Conservation (phyloP, 208 protist species). For the Leishmania braziliensis region DNA sequence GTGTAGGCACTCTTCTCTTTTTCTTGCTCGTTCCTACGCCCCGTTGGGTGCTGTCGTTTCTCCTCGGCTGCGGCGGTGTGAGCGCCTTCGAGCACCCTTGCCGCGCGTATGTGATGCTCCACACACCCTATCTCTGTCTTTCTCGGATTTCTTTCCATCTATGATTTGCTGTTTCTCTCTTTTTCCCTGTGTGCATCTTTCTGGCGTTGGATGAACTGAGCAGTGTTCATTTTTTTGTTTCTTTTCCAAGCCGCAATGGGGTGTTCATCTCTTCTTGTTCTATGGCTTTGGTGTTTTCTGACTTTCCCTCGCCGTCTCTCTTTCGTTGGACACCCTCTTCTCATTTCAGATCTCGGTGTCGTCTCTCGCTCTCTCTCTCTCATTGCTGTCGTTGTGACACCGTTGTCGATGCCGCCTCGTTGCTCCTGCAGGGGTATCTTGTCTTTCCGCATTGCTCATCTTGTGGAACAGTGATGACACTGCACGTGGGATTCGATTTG, state of each 20-base stretch:
- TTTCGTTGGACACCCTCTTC: neutral
- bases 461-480: neutral
- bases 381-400: conserved; percentile 15
- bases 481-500: neutral
- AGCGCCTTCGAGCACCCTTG: neutral
- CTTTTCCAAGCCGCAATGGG: neutral
- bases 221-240: conserved; percentile 1
- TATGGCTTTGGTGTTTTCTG: neutral
- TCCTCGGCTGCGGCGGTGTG: neutral
- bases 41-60: neutral
- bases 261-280: neutral
- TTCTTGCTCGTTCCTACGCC: neutral
- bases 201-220: neutral
- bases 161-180: neutral
- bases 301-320: neutral
- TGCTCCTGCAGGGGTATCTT: conserved; percentile 1
- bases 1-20: neutral
- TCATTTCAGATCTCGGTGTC: neutral
- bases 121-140: neutral
- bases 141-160: neutral
- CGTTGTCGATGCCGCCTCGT: conserved; percentile 1
- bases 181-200: neutral
- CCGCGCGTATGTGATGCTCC: neutral
- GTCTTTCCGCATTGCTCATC: neutral
- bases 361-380: conserved; percentile 11